phyloP scores from a whole-genome alignment of 257 asterid genomes.

The Ajuga chamaepitys region DNA sequence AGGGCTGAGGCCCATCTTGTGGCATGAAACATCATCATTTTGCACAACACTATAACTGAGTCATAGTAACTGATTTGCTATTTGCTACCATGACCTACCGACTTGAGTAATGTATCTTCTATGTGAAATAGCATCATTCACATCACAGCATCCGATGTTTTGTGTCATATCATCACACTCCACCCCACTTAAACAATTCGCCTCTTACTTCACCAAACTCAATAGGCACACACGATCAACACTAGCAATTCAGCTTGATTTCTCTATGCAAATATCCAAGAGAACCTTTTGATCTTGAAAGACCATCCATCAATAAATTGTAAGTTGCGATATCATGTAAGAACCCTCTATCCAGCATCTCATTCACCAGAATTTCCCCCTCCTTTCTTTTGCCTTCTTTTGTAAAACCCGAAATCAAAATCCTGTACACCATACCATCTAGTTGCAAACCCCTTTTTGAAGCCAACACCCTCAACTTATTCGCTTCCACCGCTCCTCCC shows the following conservation, averaged over 20 bases:
- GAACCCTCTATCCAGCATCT: constrained; percentile 85
- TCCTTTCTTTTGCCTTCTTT: constrained; percentile 70
- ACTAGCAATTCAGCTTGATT: background rate
- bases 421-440: constrained; percentile 68
- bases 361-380: constrained; percentile 66
- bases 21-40: no score
- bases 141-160: no score
- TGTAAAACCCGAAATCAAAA: constrained; percentile 57
- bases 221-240: no score
- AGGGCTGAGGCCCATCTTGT: no score
- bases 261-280: background rate
- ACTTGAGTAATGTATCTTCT: no score
- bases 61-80: no score
- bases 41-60: no score
- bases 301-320: constrained; percentile 59
- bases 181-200: no score
- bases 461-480: constrained; percentile 67
- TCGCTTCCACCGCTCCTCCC: constrained; percentile 61
- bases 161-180: no score
- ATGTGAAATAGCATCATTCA: no score
- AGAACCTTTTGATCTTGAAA: constrained; percentile 30
- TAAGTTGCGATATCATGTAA: constrained; percentile 73
- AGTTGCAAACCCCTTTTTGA: constrained; percentile 53
- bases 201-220: no score
- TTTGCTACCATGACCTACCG: no score